Conservation (phyloP, 2,329 filamentous ascomycete genomes). For the Cytospora leucostoma region DNA sequence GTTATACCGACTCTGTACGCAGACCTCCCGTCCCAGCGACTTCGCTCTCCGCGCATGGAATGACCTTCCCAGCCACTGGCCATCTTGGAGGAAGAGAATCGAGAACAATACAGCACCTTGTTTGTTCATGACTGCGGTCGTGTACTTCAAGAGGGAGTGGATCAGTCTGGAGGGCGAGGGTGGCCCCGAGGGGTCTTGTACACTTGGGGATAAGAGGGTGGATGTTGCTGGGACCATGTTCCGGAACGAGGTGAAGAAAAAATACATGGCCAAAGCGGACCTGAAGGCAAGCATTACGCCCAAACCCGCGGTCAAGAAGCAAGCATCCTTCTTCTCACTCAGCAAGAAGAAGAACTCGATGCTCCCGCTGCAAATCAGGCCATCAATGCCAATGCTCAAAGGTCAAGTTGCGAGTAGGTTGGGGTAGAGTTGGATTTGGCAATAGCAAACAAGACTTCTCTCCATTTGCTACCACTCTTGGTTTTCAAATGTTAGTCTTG, state of each 20-base stretch:
- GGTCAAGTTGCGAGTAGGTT: not conserved
- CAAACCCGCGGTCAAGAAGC: not conserved
- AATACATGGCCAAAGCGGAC: not conserved
- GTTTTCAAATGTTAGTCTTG: too few species aligned
- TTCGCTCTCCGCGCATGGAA: slow-evolving; percentile 22
- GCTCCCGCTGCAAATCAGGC: not conserved
- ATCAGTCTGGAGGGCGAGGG: slow-evolving; percentile 2
- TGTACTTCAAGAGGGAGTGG: slow-evolving; percentile 21
- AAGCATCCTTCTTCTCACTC: not conserved
- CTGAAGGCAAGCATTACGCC: too few species aligned
- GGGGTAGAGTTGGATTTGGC: not conserved
- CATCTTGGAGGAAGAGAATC: slow-evolving; percentile 2
- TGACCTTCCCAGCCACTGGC: slow-evolving; percentile 11
- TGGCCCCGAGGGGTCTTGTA: slow-evolving; percentile 4
- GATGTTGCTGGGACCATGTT: slow-evolving; percentile 6
- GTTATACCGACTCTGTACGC: not conserved
- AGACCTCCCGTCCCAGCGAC: slow-evolving; percentile 13
- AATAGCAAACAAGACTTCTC: not conserved
- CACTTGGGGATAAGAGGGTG: not conserved
- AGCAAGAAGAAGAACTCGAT: slow-evolving; percentile 4
- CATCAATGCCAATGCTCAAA: not conserved
- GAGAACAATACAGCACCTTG: not conserved
- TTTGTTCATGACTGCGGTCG: slow-evolving; percentile 11
- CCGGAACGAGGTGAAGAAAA: not conserved
- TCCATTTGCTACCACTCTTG: not conserved